phyloP scores from a whole-genome alignment of 257 asterid genomes.

The Verbascum thapsus region DNA sequence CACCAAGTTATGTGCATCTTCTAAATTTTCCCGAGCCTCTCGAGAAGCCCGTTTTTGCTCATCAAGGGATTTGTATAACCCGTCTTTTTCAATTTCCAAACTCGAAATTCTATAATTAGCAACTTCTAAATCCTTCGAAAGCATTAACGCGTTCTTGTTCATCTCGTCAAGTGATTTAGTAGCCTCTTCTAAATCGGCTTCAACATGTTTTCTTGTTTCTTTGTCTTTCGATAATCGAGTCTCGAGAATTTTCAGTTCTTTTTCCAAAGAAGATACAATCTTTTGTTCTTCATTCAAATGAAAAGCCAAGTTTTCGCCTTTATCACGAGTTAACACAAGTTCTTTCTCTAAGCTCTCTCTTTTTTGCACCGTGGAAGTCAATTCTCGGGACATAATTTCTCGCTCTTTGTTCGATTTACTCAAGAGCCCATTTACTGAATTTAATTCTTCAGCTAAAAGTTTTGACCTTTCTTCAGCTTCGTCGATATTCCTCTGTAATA shows the following conservation, averaged over 20 bases:
- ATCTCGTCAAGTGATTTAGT: constrained; percentile 60
- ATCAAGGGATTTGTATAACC: constrained; percentile 46
- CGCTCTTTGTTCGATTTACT: constrained; percentile 53
- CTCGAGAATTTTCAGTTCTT: constrained; percentile 52
- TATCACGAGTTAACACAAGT: constrained; percentile 47
- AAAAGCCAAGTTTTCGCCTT: constrained; percentile 45
- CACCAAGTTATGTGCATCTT: constrained; percentile 70
- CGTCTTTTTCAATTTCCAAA: constrained; percentile 65
- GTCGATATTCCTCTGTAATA: constrained; percentile 43
- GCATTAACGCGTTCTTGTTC: constrained; percentile 43
- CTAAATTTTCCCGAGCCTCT: constrained; percentile 73
- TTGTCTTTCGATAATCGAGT: constrained; percentile 42
- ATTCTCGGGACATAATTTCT: constrained; percentile 44
- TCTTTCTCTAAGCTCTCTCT: constrained; percentile 54
- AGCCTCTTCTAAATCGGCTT: constrained; percentile 57
- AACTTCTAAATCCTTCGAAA: constrained; percentile 55
- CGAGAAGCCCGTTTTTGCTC: constrained; percentile 55
- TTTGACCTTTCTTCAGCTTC: constrained; percentile 44
- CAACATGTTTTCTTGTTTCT: constrained; percentile 54
- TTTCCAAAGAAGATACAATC: constrained; percentile 39
- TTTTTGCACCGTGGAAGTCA: constrained; percentile 41
- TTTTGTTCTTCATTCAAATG: constrained; percentile 56
- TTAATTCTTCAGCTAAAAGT: constrained; percentile 47
- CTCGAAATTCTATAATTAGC: constrained; percentile 52
- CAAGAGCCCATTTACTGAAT: constrained; percentile 46